Percentiles rank a stretch among this genome's conserved stretches.
These are phyloP conservation scores for Diaporthe ampelina DNA, from an alignment of 2,329 filamentous ascomycete species.

Conservation along the genomic window DNA sequence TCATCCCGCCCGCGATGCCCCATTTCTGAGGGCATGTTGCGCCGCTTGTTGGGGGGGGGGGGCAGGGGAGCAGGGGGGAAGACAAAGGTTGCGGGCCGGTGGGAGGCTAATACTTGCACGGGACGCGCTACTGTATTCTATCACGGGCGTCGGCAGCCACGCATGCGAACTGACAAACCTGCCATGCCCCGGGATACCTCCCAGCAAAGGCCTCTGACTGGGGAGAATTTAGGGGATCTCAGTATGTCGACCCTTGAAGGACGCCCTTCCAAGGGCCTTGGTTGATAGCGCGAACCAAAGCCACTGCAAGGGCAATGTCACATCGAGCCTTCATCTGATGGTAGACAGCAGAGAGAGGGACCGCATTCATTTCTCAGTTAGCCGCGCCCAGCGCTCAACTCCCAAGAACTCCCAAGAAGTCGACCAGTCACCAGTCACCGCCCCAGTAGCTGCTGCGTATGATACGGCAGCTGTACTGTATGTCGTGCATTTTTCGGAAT, in stretches of 20 bases:
- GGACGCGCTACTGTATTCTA: slow-evolving; percentile 6
- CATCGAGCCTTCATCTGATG: slow-evolving; percentile 2
- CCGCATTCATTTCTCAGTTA: slow-evolving; percentile 1
- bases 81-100: neutral
- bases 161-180: slow-evolving; percentile 11
- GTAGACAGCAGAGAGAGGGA: neutral
- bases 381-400: slow-evolving; percentile 27
- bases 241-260: neutral
- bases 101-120: slow-evolving; percentile 6
- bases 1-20: neutral
- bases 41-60: neutral
- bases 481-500: slow-evolving; percentile 34
- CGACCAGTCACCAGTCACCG: slow-evolving; percentile 16
- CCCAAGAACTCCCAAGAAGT: too few relatives aligned
- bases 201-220: neutral
- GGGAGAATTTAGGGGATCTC: neutral
- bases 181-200: neutral
- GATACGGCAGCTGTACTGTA: slow-evolving; percentile 18
- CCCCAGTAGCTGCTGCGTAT: neutral
- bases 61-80: too few relatives aligned
- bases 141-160: neutral
- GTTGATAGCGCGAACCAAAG: slow-evolving; percentile 15
- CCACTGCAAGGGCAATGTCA: slow-evolving; percentile 35
- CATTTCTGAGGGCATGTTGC: neutral
- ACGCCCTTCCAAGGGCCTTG: neutral